phyloP scores from a whole-genome alignment of 225 moss, liverwort and hornwort genomes.

The Rhytidiadelphus loreus region DNA sequence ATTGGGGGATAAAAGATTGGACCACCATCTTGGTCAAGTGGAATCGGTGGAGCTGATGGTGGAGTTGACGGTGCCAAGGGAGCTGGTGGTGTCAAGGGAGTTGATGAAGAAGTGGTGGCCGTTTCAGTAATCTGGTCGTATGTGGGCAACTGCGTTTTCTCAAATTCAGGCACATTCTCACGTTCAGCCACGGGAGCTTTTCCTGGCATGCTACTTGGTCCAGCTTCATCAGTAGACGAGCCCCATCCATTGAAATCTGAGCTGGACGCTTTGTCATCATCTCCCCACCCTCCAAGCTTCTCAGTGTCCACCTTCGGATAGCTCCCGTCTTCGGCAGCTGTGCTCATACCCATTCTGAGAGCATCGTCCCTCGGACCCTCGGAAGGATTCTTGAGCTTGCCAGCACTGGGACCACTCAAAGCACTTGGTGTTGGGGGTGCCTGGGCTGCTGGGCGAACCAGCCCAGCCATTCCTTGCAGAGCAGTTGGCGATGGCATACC shows the following conservation, averaged over 20 bases:
- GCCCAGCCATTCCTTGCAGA: conserved; percentile 49
- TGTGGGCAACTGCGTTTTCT: not conserved
- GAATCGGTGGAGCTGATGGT: conserved; percentile 67
- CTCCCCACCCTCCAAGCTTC: conserved; percentile 37
- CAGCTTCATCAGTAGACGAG: conserved; percentile 14
- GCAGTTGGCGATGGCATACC: conserved; percentile 30
- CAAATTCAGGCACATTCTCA: not conserved
- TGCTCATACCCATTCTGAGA: conserved; percentile 29
- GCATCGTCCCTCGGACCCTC: conserved; percentile 29
- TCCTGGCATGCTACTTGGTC: conserved; percentile 16
- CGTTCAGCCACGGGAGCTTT: not conserved
- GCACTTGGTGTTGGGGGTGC: conserved; percentile 1
- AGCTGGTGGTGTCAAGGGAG: not conserved
- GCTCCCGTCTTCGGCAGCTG: conserved; percentile 40
- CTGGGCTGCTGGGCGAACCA: conserved; percentile 20
- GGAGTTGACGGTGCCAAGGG: not conserved
- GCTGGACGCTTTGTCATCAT: conserved; percentile 10
- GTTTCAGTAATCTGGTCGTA: not conserved
- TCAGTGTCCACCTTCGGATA: conserved; percentile 4
- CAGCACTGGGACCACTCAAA: conserved; percentile 6
- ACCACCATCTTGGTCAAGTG: conserved; percentile 27
- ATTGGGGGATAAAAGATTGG: conserved; percentile 74
- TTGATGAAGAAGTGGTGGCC: not conserved
- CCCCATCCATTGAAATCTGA: conserved; percentile 48
- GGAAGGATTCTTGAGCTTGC: conserved; percentile 16